Evolutionary conservation across 176 grass and related monocot species (phyloP).

Genomic region (Dactylis glomerata): DNA sequence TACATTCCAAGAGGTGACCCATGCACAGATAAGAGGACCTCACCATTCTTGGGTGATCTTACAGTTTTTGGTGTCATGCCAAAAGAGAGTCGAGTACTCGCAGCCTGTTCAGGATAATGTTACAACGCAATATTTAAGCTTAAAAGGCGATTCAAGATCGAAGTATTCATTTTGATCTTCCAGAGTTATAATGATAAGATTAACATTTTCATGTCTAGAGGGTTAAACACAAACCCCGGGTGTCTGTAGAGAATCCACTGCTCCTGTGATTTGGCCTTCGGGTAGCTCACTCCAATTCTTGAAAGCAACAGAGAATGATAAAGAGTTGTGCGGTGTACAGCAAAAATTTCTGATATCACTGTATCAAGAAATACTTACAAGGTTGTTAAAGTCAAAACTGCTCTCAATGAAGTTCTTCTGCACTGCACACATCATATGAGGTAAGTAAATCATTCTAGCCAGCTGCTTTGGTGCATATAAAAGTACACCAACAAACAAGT

Average conservation of each 20-base stretch:
- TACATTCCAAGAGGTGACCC: constrained; percentile 90
- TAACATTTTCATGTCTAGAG: not conserved
- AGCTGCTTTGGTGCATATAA: not conserved
- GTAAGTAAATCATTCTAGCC: constrained; percentile 6
- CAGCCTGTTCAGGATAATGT: constrained; percentile 50
- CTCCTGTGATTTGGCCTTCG: constrained; percentile 40
- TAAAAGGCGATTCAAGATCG: not conserved
- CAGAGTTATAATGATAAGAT: not conserved
- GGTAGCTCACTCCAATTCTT: constrained; percentile 43
- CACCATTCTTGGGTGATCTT: constrained; percentile 71
- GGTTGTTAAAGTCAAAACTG: constrained; percentile 38
- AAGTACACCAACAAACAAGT: constrained; percentile 15
- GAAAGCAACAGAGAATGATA: constrained; percentile 6
- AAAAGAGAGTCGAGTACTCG: constrained; percentile 49
- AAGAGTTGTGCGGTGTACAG: constrained; percentile 13
- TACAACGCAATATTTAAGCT: constrained; percentile 6
- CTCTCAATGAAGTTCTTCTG: constrained; percentile 43
- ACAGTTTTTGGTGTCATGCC: constrained; percentile 80
- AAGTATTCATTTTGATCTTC: not conserved
- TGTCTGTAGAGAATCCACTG: constrained; percentile 53
- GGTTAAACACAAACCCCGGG: constrained; percentile 59
- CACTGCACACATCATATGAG: constrained; percentile 37
- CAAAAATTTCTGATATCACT: not conserved
- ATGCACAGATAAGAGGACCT: constrained; percentile 77
- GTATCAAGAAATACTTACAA: constrained; percentile 53